Percentiles rank a stretch among this genome's conserved stretches.
phyloP scores from a whole-genome alignment of 2,329 filamentous ascomycete species.

The Fusarium verticillioides region DNA sequence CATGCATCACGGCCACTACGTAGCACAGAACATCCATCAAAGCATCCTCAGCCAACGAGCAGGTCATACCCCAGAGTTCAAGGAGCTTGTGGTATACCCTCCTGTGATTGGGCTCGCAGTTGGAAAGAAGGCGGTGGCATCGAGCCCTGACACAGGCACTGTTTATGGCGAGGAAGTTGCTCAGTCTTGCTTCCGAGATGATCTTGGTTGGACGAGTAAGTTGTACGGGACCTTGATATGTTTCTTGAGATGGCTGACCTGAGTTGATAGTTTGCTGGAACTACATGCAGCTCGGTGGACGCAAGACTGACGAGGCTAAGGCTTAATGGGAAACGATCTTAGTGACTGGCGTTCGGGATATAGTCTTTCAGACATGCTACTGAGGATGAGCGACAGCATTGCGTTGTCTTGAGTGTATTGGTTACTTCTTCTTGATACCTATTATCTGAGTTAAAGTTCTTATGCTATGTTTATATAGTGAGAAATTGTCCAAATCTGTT shows the following conservation, averaged over 20 bases:
- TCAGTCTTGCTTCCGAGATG: constrained; percentile 72
- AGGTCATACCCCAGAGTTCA: constrained; percentile 56
- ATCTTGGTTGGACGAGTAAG: constrained; percentile 73
- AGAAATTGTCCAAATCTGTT: neutral
- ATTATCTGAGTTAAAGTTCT: neutral
- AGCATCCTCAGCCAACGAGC: constrained; percentile 60
- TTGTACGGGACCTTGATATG: constrained; percentile 20
- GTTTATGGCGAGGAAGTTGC: constrained; percentile 71
- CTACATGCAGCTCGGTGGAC: constrained; percentile 59
- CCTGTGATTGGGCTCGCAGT: constrained; percentile 78
- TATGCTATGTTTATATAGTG: neutral
- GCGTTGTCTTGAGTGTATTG: neutral
- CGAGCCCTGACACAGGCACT: constrained; percentile 66
- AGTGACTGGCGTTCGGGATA: constrained; percentile 37
- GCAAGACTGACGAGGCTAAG: constrained; percentile 43
- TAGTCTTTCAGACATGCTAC: neutral
- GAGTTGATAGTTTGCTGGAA: constrained; percentile 63
- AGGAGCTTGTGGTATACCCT: constrained; percentile 64
- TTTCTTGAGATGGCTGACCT: constrained; percentile 24
- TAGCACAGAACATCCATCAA: constrained; percentile 75
- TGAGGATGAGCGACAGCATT: neutral
- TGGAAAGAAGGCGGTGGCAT: constrained; percentile 75
- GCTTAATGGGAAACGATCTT: constrained; percentile 23
- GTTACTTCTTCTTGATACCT: neutral
- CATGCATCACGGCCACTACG: constrained; percentile 77